Base-by-base conservation (phyloP, 108 stramenopile genomes). In the Tribonema minus region DNA sequence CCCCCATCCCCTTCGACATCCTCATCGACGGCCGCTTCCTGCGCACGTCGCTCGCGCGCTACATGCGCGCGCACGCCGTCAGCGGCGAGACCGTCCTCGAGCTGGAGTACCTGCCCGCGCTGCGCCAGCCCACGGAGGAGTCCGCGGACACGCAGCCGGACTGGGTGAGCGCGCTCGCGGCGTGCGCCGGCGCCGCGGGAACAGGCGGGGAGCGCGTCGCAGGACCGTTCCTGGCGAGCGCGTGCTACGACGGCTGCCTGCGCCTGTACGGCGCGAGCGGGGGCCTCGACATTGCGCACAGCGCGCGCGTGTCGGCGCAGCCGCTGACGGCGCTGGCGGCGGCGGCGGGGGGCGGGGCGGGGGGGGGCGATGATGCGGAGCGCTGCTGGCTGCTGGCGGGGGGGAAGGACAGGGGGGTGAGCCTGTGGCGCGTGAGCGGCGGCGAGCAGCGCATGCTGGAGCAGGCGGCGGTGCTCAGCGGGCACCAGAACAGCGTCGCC, bases 71-170 rank as follows among this genome's bases (percentile, higher is more conserved):
- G 61, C 31, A 75, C 41, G 74, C 74, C 1, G n/a, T 80, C 37
- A 72, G 70, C 46, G 76, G 76, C 30, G 79, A 80, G 74, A 70
- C 75, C 28, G 75, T 80, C 36, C 58, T 80, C 58, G 79, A 78
- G 70, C 69, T 80, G 79, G 79, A 80, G 46, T 80, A 80, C 79
- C 25, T 80, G n/a, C 79, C 79, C 20, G 79, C 76, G 37, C 31
- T 72, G 27, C 36, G 75, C 0, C 76, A 71, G 9, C 76, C 79
- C 1, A 72, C 69, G 33, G 75, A 80, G 27, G 76, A 80, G 58
- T 64, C 65, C 59, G 37, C 79, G 9, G 75, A 77, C 35, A 6
- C 12, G 30, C 74, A 71, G 76, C 79, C 79, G 27, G 79, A 76
- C 20, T 80, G 79, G 79, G 79, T 80, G 29, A 78, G 79, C 70